Base-by-base conservation (phyloP, 805 yeast species). In the Yarrowia osloensis region DNA sequence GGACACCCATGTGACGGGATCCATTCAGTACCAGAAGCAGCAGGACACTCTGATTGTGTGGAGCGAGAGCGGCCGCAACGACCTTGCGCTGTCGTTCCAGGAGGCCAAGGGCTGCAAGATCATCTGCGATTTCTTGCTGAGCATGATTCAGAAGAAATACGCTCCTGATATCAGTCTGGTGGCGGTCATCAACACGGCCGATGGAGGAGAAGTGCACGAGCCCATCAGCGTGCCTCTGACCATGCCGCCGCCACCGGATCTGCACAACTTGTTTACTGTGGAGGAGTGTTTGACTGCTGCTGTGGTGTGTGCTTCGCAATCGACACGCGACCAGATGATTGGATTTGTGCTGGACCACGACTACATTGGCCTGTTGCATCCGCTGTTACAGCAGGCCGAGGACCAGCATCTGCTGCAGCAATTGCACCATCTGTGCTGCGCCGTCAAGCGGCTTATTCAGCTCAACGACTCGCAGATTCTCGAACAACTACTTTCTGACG, bases 31-130 rank as follows among this genome's bases (percentile, higher is more conserved):
- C 75, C 98, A 94, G 75, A 84, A 96, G 73, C 98, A 95, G 74
- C 97, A 92, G 74, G 98, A 92, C 68, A 92, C 98, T 0, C 80
- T 94, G 57, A 91, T 94, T 11, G 97, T 94, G 22, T 94, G 98
- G 98, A 89, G 96, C 11, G 97, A 91, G 73, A 73, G 78, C 2
- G 81, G 83, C 21, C 86, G 88, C 8, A 71, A 71, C 52, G 96
- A 91, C 76, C 85, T 91, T 70, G 98, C 98, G 1, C 80, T 94
- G 26, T 89, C 96, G 54, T 94, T 94, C 76, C 97, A 94, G 76
- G 98, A 92, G 73, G 86, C 90, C 39, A 89, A 88, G 54, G 98
- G 98, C 0, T 94, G 99, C 76, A 84, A 90, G 13, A 84, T 86
- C 7, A 73, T 93, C 50, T 91, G 97, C 75, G 94, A 90, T 61